Evolutionary conservation across 1,284 basidiomycete species (phyloP).

Genomic region (Anthracocystis walkeri): DNA sequence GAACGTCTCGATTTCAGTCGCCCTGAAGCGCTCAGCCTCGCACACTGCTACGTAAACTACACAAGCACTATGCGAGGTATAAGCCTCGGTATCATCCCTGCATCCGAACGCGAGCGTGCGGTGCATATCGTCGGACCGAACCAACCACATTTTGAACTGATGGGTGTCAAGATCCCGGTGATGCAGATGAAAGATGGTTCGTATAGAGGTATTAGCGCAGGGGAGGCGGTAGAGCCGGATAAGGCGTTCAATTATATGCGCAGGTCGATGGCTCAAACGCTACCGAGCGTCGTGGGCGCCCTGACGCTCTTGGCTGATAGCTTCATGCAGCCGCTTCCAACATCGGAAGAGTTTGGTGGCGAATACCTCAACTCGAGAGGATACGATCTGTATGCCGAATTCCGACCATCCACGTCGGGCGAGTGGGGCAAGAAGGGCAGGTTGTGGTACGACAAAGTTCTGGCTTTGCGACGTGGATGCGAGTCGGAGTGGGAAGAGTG

Average conservation of each 20-base stretch:
- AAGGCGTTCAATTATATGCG: slow-evolving; percentile 69
- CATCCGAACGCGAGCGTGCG: slow-evolving; percentile 31
- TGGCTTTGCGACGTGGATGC: slow-evolving; percentile 48
- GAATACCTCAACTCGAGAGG: slow-evolving; percentile 57
- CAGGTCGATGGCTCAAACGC: slow-evolving; percentile 60
- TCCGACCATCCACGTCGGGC: slow-evolving; percentile 65
- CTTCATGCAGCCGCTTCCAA: slow-evolving; percentile 38
- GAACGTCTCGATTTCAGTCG: slow-evolving; percentile 85
- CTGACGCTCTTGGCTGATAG: slow-evolving; percentile 64
- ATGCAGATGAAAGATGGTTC: slow-evolving; percentile 77
- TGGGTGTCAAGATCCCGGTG: slow-evolving; percentile 89
- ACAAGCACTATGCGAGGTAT: slow-evolving; percentile 73
- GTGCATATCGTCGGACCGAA: slow-evolving; percentile 76
- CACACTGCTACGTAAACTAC: slow-evolving; percentile 90
- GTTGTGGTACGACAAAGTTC: slow-evolving; percentile 59
- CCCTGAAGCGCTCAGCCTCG: slow-evolving; percentile 89
- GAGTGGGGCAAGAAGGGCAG: slow-evolving; percentile 66
- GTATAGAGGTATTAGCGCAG: slow-evolving; percentile 85
- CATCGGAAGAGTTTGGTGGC: slow-evolving; percentile 14
- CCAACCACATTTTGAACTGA: slow-evolving; percentile 91
- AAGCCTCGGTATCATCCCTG: slow-evolving; percentile 36
- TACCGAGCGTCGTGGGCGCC: slow-evolving; percentile 64
- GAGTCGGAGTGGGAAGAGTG: slow-evolving; percentile 33
- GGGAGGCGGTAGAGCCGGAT: slow-evolving; percentile 79
- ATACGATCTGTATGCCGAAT: slow-evolving; percentile 63